Evolutionary conservation across 2,329 filamentous ascomycete genomes (phyloP).

Genomic region (Neofusicoccum kwambonambiense): DNA sequence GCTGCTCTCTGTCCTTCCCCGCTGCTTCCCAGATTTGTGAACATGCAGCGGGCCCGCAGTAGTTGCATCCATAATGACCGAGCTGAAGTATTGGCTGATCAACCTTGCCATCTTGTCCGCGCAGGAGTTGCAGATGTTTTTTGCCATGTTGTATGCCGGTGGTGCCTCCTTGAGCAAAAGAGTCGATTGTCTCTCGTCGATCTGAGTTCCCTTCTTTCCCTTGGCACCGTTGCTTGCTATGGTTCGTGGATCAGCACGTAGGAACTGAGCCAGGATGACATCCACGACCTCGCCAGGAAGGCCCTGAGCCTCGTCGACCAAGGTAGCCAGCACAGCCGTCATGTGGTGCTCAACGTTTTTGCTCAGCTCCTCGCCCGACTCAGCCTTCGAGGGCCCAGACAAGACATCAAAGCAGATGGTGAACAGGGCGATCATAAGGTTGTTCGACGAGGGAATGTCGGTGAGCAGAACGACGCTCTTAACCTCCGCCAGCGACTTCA

Average conservation of each 20-base stretch:
- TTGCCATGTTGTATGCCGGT: slow-evolving; percentile 93
- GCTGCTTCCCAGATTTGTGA: slow-evolving; percentile 47
- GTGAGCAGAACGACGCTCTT: slow-evolving; percentile 92
- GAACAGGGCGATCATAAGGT: slow-evolving; percentile 75
- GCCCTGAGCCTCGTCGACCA: slow-evolving; percentile 81
- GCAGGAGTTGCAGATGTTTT: slow-evolving; percentile 84
- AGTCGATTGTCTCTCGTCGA: slow-evolving; percentile 77
- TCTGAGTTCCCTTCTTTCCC: slow-evolving; percentile 51
- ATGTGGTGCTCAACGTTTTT: slow-evolving; percentile 95
- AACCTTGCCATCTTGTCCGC: slow-evolving; percentile 94
- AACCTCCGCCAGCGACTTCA: slow-evolving; percentile 84
- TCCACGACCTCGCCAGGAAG: slow-evolving; percentile 83
- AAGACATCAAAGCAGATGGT: slow-evolving; percentile 89
- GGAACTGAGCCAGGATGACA: slow-evolving; percentile 91
- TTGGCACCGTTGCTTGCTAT: slow-evolving; percentile 43
- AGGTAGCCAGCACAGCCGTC: slow-evolving; percentile 76
- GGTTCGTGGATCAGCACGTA: slow-evolving; percentile 74
- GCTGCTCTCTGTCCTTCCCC: slow-evolving; percentile 28
- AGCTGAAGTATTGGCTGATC: slow-evolving; percentile 94
- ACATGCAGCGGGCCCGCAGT: slow-evolving; percentile 35
- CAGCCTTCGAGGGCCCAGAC: slow-evolving; percentile 70
- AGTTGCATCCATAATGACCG: slow-evolving; percentile 87
- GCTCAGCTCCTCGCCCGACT: slow-evolving; percentile 76
- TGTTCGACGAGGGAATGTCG: slow-evolving; percentile 79
- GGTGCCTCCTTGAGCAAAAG: slow-evolving; percentile 85